A percentile compares a stretch with the other conserved stretches of the same genome.
Evolutionary conservation across 169 alveolate species (phyloP).

Genomic region (Eimeria praecox): DNA sequence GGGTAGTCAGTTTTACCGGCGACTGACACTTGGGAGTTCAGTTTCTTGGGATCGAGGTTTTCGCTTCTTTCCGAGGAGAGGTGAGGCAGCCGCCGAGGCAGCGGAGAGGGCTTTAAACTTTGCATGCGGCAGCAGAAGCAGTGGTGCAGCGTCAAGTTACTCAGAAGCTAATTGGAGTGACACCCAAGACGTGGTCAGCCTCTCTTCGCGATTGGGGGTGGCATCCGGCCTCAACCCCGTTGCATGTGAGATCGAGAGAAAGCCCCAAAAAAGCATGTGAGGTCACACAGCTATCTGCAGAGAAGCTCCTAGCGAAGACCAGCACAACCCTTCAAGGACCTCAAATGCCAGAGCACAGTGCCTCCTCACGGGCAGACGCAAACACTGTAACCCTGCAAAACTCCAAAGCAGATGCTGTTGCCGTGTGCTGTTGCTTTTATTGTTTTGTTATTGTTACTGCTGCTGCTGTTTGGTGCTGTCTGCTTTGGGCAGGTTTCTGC

Average conservation of each 20-base stretch:
- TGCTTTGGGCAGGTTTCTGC: slow-evolving; percentile 29
- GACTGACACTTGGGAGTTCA: not conserved
- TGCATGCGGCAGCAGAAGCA: slow-evolving; percentile 62
- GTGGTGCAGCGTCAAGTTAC: not conserved
- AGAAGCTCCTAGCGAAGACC: not conserved
- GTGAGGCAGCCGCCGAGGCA: slow-evolving; percentile 58
- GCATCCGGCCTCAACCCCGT: not conserved
- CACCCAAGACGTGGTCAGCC: slow-evolving; percentile 6
- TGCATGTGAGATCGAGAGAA: slow-evolving; percentile 5
- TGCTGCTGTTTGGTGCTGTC: not conserved
- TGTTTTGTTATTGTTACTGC: too few species aligned
- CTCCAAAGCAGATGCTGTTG: not conserved
- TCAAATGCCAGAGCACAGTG: not conserved
- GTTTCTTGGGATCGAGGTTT: slow-evolving; percentile 30
- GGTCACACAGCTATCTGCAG: not conserved
- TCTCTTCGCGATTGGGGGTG: not conserved
- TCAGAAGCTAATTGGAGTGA: slow-evolving; percentile 13
- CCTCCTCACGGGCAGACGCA: not conserved
- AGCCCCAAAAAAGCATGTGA: not conserved
- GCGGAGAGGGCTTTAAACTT: slow-evolving; percentile 46
- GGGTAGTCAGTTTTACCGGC: slow-evolving; percentile 21
- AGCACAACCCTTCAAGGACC: not conserved
- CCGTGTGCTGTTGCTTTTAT: slow-evolving; percentile 6
- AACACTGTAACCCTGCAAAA: not conserved
- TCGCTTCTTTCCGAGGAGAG: slow-evolving; percentile 4